A percentile compares a stretch with the other conserved stretches of the same genome.
These are phyloP conservation scores for Breviolum minutum DNA, from an alignment of 73 alveolate species.

Conservation along the genomic window DNA sequence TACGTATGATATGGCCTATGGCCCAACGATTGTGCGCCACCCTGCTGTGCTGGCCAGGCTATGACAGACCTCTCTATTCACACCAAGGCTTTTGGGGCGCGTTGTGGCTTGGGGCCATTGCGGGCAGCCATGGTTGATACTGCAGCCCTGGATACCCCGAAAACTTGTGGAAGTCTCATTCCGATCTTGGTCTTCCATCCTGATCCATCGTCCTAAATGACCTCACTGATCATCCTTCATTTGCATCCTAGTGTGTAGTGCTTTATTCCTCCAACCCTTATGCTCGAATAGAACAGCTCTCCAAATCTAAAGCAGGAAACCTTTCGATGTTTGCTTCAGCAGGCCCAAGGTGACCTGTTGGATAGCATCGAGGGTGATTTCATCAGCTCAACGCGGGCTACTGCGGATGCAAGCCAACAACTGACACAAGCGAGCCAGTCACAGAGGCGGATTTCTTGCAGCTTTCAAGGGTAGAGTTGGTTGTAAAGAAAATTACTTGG, in stretches of 20 bases:
- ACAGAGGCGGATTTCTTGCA: constrained; percentile 28
- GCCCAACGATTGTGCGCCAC: neutral
- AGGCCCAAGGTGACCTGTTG: constrained; percentile 58
- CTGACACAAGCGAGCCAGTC: constrained; percentile 64
- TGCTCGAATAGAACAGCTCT: neutral
- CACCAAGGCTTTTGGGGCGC: constrained; percentile 24
- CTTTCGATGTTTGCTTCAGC: neutral
- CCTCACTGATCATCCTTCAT: too few species aligned
- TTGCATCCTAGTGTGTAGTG: too few species aligned
- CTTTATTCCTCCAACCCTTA: neutral
- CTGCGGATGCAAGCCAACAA: constrained; percentile 22
- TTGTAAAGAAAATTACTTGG: neutral
- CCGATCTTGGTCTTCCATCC: too few species aligned
- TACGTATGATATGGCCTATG: neutral
- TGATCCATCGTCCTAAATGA: too few species aligned
- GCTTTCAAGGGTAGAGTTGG: neutral
- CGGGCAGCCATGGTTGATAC: too few species aligned
- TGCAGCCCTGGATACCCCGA: too few species aligned
- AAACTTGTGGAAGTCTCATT: too few species aligned
- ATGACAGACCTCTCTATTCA: constrained; percentile 43
- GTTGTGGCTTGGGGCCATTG: too few species aligned
- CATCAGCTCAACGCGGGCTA: neutral
- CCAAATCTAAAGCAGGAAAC: neutral
- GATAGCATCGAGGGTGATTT: constrained; percentile 65
- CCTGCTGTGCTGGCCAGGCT: constrained; percentile 5